Percentiles rank a stretch among this genome's conserved stretches.
These are phyloP conservation scores for Citrus maxima DNA, from an alignment of 345 rosid genomes.

Conservation along the genomic window DNA sequence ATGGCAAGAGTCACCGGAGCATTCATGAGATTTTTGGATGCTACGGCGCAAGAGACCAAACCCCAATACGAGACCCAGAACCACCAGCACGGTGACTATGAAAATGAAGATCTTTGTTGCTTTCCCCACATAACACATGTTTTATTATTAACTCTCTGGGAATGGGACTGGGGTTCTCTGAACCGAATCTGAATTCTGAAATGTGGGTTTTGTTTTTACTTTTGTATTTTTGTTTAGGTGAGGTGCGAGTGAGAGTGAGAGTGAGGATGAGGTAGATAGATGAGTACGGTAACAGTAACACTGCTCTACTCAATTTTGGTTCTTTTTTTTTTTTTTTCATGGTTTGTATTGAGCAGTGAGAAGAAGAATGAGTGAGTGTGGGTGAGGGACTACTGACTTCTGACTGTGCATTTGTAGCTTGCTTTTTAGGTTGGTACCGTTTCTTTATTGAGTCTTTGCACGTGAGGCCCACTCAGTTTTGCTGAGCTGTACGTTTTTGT, in stretches of 20 bases:
- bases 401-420: not conserved
- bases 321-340: conserved; percentile 28
- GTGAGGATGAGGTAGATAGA: too few species aligned
- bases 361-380: too few species aligned
- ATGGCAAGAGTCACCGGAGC: conserved; percentile 58
- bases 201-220: not conserved
- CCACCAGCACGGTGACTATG: conserved; percentile 65
- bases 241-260: too few species aligned
- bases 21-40: conserved; percentile 36
- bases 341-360: conserved; percentile 2
- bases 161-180: not conserved
- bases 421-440: not conserved
- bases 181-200: conserved; percentile 18
- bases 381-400: too few species aligned
- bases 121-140: conserved; percentile 91
- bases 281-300: too few species aligned
- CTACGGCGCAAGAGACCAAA: conserved; percentile 60
- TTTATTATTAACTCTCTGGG: not conserved
- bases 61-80: conserved; percentile 67
- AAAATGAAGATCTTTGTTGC: conserved; percentile 99
- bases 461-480: conserved; percentile 11
- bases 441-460: not conserved
- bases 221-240: not conserved
- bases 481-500: not conserved
- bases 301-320: not conserved